phyloP scores from a whole-genome alignment of 768 basidiomycete genomes.

The Termitomyces bulborhizus region DNA sequence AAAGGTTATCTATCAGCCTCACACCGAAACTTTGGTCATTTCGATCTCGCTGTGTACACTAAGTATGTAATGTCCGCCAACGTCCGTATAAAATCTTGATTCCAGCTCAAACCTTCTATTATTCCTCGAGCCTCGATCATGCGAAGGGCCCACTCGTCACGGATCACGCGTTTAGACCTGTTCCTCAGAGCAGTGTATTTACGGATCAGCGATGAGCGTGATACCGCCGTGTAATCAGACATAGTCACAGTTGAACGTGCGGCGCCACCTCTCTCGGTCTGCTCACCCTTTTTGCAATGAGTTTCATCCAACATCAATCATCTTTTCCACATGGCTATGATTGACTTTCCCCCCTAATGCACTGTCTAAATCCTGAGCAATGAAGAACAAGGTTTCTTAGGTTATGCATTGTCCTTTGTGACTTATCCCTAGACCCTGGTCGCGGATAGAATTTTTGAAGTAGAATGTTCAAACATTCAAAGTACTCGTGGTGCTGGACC shows the following conservation, averaged over 20 bases:
- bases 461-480: not conserved
- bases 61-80: not conserved
- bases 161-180: not conserved
- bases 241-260: not conserved
- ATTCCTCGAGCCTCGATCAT: not conserved
- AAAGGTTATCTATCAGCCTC: too few species aligned
- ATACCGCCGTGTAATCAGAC: too few species aligned
- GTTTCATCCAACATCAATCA: not conserved
- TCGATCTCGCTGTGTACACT: too few species aligned
- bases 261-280: not conserved
- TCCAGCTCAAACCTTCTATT: not conserved
- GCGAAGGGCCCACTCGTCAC: not conserved
- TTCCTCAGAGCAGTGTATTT: constrained; percentile 6
- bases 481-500: too few species aligned
- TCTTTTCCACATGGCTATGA: not conserved
- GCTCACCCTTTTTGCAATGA: too few species aligned
- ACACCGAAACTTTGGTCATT: too few species aligned
- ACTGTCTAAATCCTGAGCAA: not conserved
- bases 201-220: not conserved
- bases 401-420: not conserved
- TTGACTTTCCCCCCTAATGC: not conserved
- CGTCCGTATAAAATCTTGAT: not conserved
- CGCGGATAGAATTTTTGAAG: not conserved
- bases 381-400: not conserved
- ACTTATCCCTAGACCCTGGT: not conserved